Percentiles rank a stretch among this genome's conserved stretches.
These are phyloP conservation scores for Lenzites betulinus DNA, from an alignment of 768 basidiomycete genomes.

Conservation along the genomic window DNA sequence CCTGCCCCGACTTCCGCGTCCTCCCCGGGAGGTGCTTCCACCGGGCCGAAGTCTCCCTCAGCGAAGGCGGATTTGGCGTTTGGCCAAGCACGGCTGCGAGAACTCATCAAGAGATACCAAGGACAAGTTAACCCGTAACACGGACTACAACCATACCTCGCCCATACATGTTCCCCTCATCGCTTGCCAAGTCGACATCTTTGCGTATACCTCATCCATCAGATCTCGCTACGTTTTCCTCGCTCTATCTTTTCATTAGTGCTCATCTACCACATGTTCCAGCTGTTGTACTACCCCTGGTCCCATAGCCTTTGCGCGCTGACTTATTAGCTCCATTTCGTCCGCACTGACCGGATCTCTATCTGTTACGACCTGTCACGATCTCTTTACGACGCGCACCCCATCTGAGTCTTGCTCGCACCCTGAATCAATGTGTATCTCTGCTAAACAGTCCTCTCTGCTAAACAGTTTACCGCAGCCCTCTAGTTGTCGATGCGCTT, in stretches of 20 bases:
- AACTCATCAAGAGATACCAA: constrained; percentile 85
- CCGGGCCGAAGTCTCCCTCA: constrained; percentile 15
- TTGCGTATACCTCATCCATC: neutral
- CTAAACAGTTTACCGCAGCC: neutral
- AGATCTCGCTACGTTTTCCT: neutral
- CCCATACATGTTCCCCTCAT: neutral
- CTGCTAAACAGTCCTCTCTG: neutral
- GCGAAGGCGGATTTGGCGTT: constrained; percentile 58
- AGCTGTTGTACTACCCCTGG: neutral
- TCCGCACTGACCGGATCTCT: constrained; percentile 8
- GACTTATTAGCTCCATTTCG: constrained; percentile 15
- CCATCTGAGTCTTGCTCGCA: neutral
- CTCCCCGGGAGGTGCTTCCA: neutral
- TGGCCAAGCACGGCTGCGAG: constrained; percentile 74
- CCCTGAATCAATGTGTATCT: constrained; percentile 4
- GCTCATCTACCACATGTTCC: neutral
- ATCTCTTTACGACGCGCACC: neutral
- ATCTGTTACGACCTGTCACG: constrained; percentile 19
- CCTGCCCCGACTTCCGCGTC: neutral
- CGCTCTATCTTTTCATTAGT: neutral
- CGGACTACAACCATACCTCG: neutral
- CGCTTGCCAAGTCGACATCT: neutral
- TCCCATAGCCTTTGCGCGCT: neutral
- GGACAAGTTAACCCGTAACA: constrained; percentile 29
- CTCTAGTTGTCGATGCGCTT: neutral